These are phyloP conservation scores for Claviceps maximensis DNA, from an alignment of 2,329 filamentous ascomycete species.

Conservation along the genomic window DNA sequence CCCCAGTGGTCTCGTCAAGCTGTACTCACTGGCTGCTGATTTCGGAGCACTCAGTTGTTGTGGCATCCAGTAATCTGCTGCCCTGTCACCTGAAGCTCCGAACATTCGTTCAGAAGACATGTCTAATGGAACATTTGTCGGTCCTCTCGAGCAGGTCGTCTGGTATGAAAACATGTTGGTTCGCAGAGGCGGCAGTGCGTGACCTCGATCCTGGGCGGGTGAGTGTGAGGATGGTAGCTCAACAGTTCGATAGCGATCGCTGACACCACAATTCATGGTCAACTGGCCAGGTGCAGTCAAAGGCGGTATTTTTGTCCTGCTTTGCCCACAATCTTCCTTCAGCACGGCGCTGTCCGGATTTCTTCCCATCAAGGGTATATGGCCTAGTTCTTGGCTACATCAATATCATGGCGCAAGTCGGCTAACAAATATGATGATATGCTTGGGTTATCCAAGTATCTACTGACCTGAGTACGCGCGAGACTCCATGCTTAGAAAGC, in stretches of 20 bases:
- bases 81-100: conserved; percentile 18
- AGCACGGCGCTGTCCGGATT: conserved; percentile 32
- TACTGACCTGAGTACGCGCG: conserved; percentile 38
- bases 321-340: conserved; percentile 27
- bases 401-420: background rate
- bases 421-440: background rate
- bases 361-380: conserved; percentile 10
- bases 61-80: conserved; percentile 36
- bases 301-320: conserved; percentile 34
- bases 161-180: background rate
- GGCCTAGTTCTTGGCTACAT: background rate
- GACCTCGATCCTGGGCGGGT: conserved; percentile 28
- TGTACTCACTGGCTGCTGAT: conserved; percentile 38
- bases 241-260: conserved; percentile 23
- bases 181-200: conserved; percentile 25
- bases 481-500: conserved; percentile 35
- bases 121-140: conserved; percentile 40
- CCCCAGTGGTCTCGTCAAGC: conserved; percentile 35
- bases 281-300: conserved; percentile 33
- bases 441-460: background rate
- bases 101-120: conserved; percentile 22
- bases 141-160: conserved; percentile 39
- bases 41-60: conserved; percentile 45
- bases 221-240: conserved; percentile 15
- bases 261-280: conserved; percentile 26